These are phyloP conservation scores for Reutealis trisperma DNA, from an alignment of 345 rosid genomes.

Conservation along the genomic window DNA sequence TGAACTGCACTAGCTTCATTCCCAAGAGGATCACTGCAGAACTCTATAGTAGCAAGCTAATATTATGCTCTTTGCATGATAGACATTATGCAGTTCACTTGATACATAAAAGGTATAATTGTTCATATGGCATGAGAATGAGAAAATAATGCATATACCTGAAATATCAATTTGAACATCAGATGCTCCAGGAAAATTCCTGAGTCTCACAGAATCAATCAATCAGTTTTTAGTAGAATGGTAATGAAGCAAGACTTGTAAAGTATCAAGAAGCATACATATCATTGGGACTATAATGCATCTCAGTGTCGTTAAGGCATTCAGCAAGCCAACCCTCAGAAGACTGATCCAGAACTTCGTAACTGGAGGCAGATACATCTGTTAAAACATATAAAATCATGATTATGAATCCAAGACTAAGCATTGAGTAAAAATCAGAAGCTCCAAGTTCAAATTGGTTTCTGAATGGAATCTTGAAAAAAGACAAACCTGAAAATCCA, in stretches of 20 bases:
- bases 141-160: constrained; percentile 32
- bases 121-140: too few species aligned
- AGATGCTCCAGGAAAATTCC: constrained; percentile 51
- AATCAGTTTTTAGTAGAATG: constrained; percentile 24
- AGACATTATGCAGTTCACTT: background rate
- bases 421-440: constrained; percentile 3
- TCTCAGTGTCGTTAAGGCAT: constrained; percentile 67
- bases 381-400: constrained; percentile 27
- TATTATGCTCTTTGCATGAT: background rate
- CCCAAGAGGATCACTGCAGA: constrained; percentile 48
- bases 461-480: constrained; percentile 13
- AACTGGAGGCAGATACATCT: constrained; percentile 53
- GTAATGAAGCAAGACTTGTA: constrained; percentile 15
- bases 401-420: constrained; percentile 12
- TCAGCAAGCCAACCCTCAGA: constrained; percentile 74
- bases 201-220: constrained; percentile 31
- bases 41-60: constrained; percentile 45
- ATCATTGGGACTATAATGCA: constrained; percentile 50
- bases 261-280: constrained; percentile 51
- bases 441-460: constrained; percentile 10
- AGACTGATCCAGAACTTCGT: constrained; percentile 54
- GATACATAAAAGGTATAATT: too few species aligned
- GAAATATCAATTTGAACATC: constrained; percentile 62
- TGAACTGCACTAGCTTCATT: constrained; percentile 44
- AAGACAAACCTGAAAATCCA: constrained; percentile 68